Conservation (phyloP, 768 basidiomycete species). For the Cystobasidium ongulense region DNA sequence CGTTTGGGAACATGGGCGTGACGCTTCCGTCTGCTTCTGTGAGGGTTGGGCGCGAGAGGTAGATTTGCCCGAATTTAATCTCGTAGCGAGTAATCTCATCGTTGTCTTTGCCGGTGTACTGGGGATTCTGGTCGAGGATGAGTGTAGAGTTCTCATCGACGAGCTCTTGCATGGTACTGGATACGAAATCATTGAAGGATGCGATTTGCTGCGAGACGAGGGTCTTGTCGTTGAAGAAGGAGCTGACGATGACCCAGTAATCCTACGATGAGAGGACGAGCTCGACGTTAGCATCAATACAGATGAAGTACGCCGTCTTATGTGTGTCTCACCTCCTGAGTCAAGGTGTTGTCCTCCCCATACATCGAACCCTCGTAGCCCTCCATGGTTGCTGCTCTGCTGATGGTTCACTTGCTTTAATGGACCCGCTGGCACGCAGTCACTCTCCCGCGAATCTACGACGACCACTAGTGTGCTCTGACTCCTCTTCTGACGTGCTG, state of each 20-base stretch:
- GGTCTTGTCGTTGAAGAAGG: constrained; percentile 95
- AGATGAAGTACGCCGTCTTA: not conserved
- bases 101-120: constrained; percentile 72
- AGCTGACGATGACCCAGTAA: constrained; percentile 89
- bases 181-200: constrained; percentile 97
- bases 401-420: not conserved
- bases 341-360: constrained; percentile 14
- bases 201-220: constrained; percentile 95
- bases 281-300: not conserved
- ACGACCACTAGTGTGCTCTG: not conserved
- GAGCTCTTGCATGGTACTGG: constrained; percentile 98
- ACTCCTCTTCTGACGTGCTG: not conserved
- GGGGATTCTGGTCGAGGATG: constrained; percentile 90
- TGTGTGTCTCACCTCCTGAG: constrained; percentile 17
- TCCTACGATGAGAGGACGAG: constrained; percentile 55
- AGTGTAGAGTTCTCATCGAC: constrained; percentile 95
- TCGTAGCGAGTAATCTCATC: constrained; percentile 70
- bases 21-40: constrained; percentile 93
- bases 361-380: constrained; percentile 29
- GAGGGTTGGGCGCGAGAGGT: constrained; percentile 84
- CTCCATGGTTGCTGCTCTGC: constrained; percentile 12
- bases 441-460: not conserved
- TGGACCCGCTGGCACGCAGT: not conserved
- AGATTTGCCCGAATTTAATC: constrained; percentile 95
- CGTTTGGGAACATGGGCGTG: constrained; percentile 89